These are phyloP conservation scores for Aspergillus sp. DNA, from an alignment of 2,329 filamentous ascomycete species.

Conservation along the genomic window DNA sequence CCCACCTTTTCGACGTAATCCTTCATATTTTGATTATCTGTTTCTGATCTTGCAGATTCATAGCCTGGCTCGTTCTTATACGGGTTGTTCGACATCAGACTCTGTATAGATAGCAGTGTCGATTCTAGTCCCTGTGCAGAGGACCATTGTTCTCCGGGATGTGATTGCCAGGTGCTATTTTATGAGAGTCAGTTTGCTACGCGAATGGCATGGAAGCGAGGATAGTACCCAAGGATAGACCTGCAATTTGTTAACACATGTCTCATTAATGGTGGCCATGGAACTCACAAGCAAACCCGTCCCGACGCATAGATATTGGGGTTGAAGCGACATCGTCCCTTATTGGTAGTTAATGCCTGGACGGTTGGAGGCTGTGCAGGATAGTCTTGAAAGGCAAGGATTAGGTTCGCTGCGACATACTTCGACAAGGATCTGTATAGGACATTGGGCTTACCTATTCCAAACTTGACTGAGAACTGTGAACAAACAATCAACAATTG, in stretches of 20 bases:
- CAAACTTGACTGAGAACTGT: constrained; percentile 74
- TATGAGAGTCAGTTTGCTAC: too few relatives aligned
- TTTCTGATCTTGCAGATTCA: constrained; percentile 66
- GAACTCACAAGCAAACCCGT: constrained; percentile 82
- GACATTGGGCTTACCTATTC: constrained; percentile 57
- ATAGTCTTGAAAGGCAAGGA: constrained; percentile 63
- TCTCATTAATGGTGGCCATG: neutral
- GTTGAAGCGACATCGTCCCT: constrained; percentile 86
- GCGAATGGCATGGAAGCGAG: neutral
- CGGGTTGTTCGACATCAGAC: constrained; percentile 87
- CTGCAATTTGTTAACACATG: constrained; percentile 44
- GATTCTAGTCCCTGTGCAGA: constrained; percentile 94
- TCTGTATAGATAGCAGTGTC: constrained; percentile 92
- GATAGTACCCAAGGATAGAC: constrained; percentile 74
- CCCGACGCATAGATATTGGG: constrained; percentile 92
- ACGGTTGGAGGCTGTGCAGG: constrained; percentile 63
- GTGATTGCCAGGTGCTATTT: constrained; percentile 82
- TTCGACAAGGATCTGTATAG: neutral
- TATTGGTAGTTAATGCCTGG: constrained; percentile 77
- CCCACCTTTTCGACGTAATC: constrained; percentile 75
- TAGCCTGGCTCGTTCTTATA: constrained; percentile 97
- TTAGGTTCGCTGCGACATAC: neutral
- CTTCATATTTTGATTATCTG: constrained; percentile 71
- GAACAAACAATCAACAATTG: neutral
- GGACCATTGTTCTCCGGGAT: constrained; percentile 91